These are phyloP conservation scores for Meyerozyma carpophila DNA, from an alignment of 1,139 yeast genomes.

Conservation along the genomic window DNA sequence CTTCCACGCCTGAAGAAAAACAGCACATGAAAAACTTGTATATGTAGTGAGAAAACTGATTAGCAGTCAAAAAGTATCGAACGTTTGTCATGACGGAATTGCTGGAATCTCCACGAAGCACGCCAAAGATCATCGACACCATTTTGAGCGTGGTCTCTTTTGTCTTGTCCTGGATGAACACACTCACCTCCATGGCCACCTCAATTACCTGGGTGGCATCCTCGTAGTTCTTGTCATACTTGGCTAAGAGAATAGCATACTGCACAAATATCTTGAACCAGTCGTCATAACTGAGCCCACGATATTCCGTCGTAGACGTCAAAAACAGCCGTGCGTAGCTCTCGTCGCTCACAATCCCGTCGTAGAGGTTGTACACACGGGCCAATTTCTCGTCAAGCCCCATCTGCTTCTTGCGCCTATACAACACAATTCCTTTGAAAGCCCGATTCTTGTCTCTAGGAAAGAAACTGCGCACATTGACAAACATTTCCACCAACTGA, in stretches of 20 bases:
- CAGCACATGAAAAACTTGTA: conserved; percentile 64
- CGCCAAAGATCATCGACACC: conserved; percentile 62
- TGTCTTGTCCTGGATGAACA: conserved; percentile 59
- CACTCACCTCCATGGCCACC: conserved; percentile 70
- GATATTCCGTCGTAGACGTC: conserved; percentile 49
- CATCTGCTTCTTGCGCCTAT: conserved; percentile 55
- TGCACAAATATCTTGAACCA: conserved; percentile 88
- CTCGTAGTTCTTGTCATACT: conserved; percentile 51
- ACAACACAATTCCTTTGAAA: conserved; percentile 63
- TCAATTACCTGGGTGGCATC: conserved; percentile 70
- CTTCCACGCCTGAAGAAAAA: conserved; percentile 56
- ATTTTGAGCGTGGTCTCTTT: conserved; percentile 55
- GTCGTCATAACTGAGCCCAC: conserved; percentile 69
- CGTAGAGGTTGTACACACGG: conserved; percentile 59
- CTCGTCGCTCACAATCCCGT: conserved; percentile 49
- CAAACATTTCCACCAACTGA: conserved; percentile 76
- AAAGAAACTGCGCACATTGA: conserved; percentile 71
- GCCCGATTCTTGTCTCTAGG: conserved; percentile 66
- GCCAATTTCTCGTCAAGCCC: conserved; percentile 70
- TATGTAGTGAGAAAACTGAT: conserved; percentile 71
- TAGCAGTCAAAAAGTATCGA: conserved; percentile 57
- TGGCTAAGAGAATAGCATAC: conserved; percentile 62
- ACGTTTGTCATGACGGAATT: conserved; percentile 47
- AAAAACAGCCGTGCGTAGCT: conserved; percentile 28
- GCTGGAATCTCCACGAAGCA: conserved; percentile 45